Conservation (phyloP, 768 basidiomycete genomes). For the Pholiota molesta region DNA sequence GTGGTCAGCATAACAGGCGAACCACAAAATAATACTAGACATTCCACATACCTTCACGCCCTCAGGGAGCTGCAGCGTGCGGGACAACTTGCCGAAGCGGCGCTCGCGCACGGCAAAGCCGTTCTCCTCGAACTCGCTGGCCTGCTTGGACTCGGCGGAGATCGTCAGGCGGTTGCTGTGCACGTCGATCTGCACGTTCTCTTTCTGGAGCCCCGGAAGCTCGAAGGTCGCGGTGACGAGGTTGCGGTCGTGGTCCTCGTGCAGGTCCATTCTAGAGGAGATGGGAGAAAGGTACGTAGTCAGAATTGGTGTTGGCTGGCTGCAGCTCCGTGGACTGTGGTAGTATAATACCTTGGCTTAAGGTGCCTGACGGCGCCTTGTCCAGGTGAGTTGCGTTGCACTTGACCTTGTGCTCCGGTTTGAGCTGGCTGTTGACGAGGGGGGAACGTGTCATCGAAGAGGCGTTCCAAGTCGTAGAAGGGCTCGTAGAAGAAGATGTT, state of each 20-base stretch:
- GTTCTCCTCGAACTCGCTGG: constrained; percentile 36
- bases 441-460: constrained; percentile 32
- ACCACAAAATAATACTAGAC: constrained; percentile 26
- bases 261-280: constrained; percentile 52
- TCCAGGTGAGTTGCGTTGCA: neutral
- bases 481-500: constrained; percentile 18
- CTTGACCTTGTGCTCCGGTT: neutral
- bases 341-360: constrained; percentile 33
- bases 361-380: neutral
- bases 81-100: constrained; percentile 45
- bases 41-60: constrained; percentile 51
- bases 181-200: constrained; percentile 56
- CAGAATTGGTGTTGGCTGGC: neutral
- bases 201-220: constrained; percentile 57
- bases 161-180: constrained; percentile 53
- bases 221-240: constrained; percentile 60
- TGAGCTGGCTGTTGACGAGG: neutral
- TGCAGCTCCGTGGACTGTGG: neutral
- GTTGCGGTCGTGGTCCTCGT: constrained; percentile 50
- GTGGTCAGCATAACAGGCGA: neutral
- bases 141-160: constrained; percentile 47
- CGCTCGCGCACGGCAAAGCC: constrained; percentile 54
- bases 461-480: constrained; percentile 13
- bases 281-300: neutral
- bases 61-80: constrained; percentile 53